Conservation (phyloP, 1,284 basidiomycete genomes). For the Ganoderma lucidum region DNA sequence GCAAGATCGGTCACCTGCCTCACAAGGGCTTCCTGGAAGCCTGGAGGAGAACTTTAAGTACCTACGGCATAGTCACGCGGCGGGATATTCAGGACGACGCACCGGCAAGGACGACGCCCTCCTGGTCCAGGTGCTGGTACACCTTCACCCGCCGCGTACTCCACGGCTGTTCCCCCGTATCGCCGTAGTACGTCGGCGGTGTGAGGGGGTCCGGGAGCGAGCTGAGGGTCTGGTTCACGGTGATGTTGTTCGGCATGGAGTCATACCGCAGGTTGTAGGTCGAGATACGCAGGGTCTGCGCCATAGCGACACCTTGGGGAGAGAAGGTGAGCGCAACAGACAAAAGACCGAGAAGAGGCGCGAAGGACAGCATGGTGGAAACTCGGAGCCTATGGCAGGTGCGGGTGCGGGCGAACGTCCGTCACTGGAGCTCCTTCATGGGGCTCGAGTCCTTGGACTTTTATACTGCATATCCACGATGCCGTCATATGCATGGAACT, state of each 20-base stretch:
- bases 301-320: slow-evolving; percentile 5
- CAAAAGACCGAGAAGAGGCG: slow-evolving; percentile 67
- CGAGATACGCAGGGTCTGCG: slow-evolving; percentile 48
- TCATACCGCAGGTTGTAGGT: slow-evolving; percentile 67
- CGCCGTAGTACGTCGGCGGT: slow-evolving; percentile 44
- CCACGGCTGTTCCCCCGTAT: slow-evolving; percentile 57
- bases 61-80: neutral
- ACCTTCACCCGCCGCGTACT: slow-evolving; percentile 57
- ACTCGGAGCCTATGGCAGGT: neutral
- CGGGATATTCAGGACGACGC: slow-evolving; percentile 8
- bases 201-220: slow-evolving; percentile 52
- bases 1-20: slow-evolving; percentile 68
- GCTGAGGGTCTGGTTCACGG: slow-evolving; percentile 55
- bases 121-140: slow-evolving; percentile 52
- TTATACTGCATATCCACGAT: slow-evolving; percentile 3
- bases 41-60: slow-evolving; percentile 38
- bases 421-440: too few relatives aligned
- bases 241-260: slow-evolving; percentile 56
- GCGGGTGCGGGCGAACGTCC: neutral
- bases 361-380: slow-evolving; percentile 3
- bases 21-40: slow-evolving; percentile 68
- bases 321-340: slow-evolving; percentile 23
- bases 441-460: neutral
- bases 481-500: neutral
- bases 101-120: slow-evolving; percentile 51